Base-by-base conservation (phyloP, 495 filamentous ascomycete species). In the Cairneyella variabilis region DNA sequence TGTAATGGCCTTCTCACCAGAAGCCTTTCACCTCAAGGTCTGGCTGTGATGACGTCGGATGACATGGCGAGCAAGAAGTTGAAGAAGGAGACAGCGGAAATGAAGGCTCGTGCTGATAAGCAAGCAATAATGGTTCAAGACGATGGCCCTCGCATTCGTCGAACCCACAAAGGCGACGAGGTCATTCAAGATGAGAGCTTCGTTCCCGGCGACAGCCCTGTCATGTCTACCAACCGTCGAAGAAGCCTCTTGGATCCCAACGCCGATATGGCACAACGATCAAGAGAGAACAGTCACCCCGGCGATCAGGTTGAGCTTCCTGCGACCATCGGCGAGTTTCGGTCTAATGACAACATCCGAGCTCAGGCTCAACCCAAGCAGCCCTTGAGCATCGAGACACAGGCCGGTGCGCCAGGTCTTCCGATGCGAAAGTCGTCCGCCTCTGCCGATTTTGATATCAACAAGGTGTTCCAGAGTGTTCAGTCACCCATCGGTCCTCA, bases 101-200 rank as follows among this genome's bases (percentile, higher is more conserved):
- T 83, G 73, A 77, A 76, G 51, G 74, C 79, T 20, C 68, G 74
- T 36, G 83, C 86, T 1, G 93, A 97, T 56, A 87, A 93, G 57
- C 91, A 96, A 58, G 83, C 90, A 46, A 88, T 91, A 43, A 81
- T 95, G 46, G 78, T 91, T 26, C 82, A 89, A 34, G 89, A 95
- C 32, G 83, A 91, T 58, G 83, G 81, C 0, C 93, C 92, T 6
- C 82, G 91, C 3, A 86, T 96, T 51, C 80, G 91, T 60, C 83
- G 87, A 57, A 97, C 92, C 2, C 93, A 97, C 66, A 98, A 97
- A 68, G 93, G 93, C 25, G 91, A 97, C 53, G 93, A 98, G 63
- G 53, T 95, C 12, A 79, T 98, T 30, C 90, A 88, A 46, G 83
- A 87, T 27, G 88, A 78, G 18, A 58, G 57, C 48, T 59, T 68